These are phyloP conservation scores for Mucor ambiguus DNA, from an alignment of 371 early-diverging fungal species.

Conservation along the genomic window DNA sequence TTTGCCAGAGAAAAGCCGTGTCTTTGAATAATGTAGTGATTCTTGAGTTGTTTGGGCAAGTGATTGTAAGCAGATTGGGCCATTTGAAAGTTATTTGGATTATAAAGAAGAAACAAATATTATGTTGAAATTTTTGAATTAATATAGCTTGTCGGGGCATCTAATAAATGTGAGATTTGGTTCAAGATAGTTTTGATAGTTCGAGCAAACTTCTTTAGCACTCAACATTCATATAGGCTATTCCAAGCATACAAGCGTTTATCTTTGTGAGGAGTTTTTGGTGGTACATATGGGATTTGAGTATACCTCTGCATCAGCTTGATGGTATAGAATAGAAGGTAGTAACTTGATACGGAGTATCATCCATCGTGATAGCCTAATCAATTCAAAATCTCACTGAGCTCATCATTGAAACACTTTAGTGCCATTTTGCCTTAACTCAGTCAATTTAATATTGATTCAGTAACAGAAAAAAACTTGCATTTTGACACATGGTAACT, in stretches of 20 bases:
- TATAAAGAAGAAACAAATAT: neutral
- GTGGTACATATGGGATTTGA: neutral
- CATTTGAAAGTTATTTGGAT: neutral
- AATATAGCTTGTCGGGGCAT: neutral
- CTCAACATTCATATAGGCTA: neutral
- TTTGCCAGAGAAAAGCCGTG: constrained; percentile 56
- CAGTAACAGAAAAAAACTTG: neutral
- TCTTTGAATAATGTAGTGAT: constrained; percentile 49
- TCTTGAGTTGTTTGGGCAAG: constrained; percentile 39
- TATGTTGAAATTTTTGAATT: neutral
- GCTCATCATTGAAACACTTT: neutral
- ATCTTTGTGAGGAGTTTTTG: neutral
- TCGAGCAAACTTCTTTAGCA: neutral
- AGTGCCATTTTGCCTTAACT: neutral
- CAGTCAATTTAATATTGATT: neutral
- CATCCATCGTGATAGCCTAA: neutral
- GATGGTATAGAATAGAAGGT: neutral
- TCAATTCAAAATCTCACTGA: neutral
- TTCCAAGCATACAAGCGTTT: neutral
- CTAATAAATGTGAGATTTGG: neutral
- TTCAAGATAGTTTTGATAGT: neutral
- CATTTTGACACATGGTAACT: neutral
- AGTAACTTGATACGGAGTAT: neutral
- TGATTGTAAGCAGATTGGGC: constrained; percentile 36
- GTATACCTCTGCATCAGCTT: neutral